phyloP scores from a whole-genome alignment of 305 asterid genomes.

The Fraxinus floribunda region DNA sequence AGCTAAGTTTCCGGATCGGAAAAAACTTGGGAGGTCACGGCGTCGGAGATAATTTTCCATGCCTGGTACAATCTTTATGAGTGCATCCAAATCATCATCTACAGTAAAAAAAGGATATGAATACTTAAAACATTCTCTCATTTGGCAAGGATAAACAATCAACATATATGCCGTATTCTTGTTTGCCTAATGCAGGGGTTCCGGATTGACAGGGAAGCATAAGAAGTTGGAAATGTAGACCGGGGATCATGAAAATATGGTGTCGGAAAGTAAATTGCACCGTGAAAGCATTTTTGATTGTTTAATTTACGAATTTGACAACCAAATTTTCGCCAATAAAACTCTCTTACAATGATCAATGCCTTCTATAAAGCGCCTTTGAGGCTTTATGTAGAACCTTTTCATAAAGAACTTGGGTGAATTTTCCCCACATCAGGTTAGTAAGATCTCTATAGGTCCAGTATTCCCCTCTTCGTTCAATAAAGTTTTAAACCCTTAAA shows the following conservation, averaged over 20 bases:
- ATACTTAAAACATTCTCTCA: not conserved
- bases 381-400: not conserved
- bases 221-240: not conserved
- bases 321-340: not conserved
- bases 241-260: not conserved
- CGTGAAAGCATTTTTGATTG: not conserved
- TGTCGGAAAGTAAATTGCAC: not conserved
- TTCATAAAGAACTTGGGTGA: not conserved
- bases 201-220: not conserved
- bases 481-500: not conserved
- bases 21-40: slow-evolving; percentile 62
- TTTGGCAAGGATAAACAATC: not conserved
- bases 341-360: not conserved
- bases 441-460: not conserved
- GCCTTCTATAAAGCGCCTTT: not conserved
- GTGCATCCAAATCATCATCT: slow-evolving; percentile 54
- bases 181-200: not conserved
- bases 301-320: not conserved
- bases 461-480: not conserved
- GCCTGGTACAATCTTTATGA: slow-evolving; percentile 53
- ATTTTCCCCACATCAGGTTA: not conserved
- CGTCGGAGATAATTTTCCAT: slow-evolving; percentile 59
- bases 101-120: not conserved
- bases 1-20: slow-evolving; percentile 29
- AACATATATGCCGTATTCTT: not conserved